Base-by-base conservation (phyloP, 331 rosid genomes). In the Acacia pycnantha region DNA sequence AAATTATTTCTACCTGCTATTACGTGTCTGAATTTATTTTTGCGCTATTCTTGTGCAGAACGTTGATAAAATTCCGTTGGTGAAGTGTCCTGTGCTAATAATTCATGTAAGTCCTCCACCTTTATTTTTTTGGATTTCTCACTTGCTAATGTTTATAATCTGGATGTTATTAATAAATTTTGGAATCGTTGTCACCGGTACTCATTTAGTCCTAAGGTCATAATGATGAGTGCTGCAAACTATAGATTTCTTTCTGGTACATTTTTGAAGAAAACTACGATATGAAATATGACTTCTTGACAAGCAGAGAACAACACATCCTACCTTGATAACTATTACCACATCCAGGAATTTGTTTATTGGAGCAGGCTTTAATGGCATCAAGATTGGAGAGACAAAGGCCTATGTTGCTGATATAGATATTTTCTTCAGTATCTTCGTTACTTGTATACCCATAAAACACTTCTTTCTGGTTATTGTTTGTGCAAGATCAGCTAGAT, bases 61-160 rank as follows among this genome's bases (percentile, higher is more conserved):
- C 84, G 90, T 93, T 82, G 99, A 95, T 84, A 93, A 95, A 88
- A 95, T 93, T 85, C 90, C 94, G 16, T 84, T 87, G 76, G 98
- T 95, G 35, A 93, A 90, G 87, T 93, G 99, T 83, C 99, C 97
- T 11, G 98, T 95, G 80, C 89, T 95, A 78, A 89, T 95, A 58
- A 92, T 95, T 80, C 99, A 95, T 87, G 99, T 93, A 91, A 92
- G 98, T 87, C 31, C 67, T 75, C 46, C 40, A 14, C 56, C 24
- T 77, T 73, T 74, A 18, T 6, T 6, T 58, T 72, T 37, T 77
- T 80, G 73, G 43, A 41, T 76, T 75, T 79, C 44, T 61, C 75
- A 46, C 48, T 50, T 6, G 27, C 78, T 73, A 50, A 13, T 58
- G 22, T 69, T 26, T 70, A 22, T 80, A 47, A 75, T 73, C 65